These are phyloP conservation scores for Lachancea sp. DNA, from an alignment of 805 yeast species.

Conservation along the genomic window DNA sequence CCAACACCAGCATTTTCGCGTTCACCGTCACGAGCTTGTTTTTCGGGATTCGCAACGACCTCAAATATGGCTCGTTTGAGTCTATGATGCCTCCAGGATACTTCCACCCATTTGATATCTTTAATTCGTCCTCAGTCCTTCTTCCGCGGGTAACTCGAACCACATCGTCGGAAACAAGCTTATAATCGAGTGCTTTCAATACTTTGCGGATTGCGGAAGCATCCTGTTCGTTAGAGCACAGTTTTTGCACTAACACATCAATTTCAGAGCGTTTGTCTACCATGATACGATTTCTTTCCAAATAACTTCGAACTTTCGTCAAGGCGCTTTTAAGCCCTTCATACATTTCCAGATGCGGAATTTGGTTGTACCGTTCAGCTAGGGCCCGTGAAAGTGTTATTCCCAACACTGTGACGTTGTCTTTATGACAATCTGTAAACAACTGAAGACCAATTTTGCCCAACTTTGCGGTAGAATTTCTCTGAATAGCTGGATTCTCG, in stretches of 20 bases:
- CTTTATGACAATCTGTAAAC: slow-evolving; percentile 19
- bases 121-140: slow-evolving; percentile 22
- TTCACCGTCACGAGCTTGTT: slow-evolving; percentile 24
- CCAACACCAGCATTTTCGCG: slow-evolving; percentile 19
- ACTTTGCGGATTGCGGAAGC: slow-evolving; percentile 16
- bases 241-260: slow-evolving; percentile 16
- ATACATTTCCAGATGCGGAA: slow-evolving; percentile 15
- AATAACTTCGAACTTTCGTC: slow-evolving; percentile 11
- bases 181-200: slow-evolving; percentile 21
- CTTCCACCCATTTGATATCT: slow-evolving; percentile 31
- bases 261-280: slow-evolving; percentile 13
- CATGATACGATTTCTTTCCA: slow-evolving; percentile 14
- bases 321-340: slow-evolving; percentile 15
- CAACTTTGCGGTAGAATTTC: slow-evolving; percentile 13
- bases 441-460: slow-evolving; percentile 25
- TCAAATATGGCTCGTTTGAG: slow-evolving; percentile 26
- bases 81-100: slow-evolving; percentile 23
- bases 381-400: slow-evolving; percentile 16
- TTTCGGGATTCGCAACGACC: slow-evolving; percentile 21
- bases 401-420: slow-evolving; percentile 18
- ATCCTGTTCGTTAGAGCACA: slow-evolving; percentile 13
- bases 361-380: slow-evolving; percentile 15
- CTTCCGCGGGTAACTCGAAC: slow-evolving; percentile 28
- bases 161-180: slow-evolving; percentile 25
- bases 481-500: slow-evolving; percentile 3